Conservation (phyloP, 108 stramenopile species). For the Fistulifera pelliculosa region DNA sequence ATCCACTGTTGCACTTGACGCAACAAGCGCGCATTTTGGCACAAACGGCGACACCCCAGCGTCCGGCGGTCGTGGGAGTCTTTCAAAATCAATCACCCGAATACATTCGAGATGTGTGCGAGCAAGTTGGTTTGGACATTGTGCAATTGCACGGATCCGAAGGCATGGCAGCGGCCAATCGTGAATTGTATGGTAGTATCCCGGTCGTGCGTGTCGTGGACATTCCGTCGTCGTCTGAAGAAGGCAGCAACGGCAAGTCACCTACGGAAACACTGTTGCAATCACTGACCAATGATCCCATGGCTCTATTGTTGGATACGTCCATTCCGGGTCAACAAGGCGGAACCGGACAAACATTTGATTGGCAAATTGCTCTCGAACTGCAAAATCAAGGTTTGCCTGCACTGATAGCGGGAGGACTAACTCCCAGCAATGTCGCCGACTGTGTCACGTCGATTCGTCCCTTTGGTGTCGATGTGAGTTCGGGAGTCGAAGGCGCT, state of each 20-base stretch:
- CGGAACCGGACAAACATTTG: constrained; percentile 92
- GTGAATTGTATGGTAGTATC: constrained; percentile 51
- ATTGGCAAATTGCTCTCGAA: constrained; percentile 82
- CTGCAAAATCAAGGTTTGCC: constrained; percentile 83
- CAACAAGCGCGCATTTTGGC: constrained; percentile 46
- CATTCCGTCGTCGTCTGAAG: constrained; percentile 60
- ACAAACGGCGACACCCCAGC: constrained; percentile 24
- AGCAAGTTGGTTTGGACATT: constrained; percentile 85
- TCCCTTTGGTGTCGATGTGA: constrained; percentile 93
- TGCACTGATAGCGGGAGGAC: constrained; percentile 95
- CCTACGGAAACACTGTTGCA: constrained; percentile 53
- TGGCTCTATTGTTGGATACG: constrained; percentile 89
- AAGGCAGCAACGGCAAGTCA: constrained; percentile 29
- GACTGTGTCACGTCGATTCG: constrained; percentile 60
- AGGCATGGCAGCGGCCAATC: constrained; percentile 69
- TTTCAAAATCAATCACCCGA: constrained; percentile 90
- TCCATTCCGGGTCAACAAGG: constrained; percentile 83
- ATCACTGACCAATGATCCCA: constrained; percentile 57
- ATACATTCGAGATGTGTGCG: constrained; percentile 67
- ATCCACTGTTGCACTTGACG: constrained; percentile 37
- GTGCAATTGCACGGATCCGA: constrained; percentile 96
- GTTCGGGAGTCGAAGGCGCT: constrained; percentile 87
- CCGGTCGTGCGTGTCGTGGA: constrained; percentile 92
- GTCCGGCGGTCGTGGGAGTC: constrained; percentile 91
- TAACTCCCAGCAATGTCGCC: constrained; percentile 78